Conservation (phyloP, 2,329 filamentous ascomycete genomes). For the Blastomyces silverae region DNA sequence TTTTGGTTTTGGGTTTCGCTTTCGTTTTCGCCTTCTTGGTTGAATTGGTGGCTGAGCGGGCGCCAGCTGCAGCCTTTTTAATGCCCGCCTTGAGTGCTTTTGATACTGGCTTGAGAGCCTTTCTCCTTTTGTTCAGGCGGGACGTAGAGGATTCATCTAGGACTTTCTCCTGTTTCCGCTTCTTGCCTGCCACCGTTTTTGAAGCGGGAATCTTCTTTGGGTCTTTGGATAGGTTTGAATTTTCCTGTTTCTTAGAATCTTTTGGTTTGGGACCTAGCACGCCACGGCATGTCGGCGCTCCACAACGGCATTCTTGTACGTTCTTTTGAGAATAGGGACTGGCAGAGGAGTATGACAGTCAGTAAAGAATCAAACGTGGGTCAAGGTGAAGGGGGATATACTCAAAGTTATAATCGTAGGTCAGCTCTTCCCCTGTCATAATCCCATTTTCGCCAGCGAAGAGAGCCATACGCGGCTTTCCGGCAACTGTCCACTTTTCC, state of each 20-base stretch:
- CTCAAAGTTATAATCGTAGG: slow-evolving; percentile 82
- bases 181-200: slow-evolving; percentile 25
- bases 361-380: slow-evolving; percentile 14
- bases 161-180: slow-evolving; percentile 31
- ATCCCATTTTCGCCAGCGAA: slow-evolving; percentile 88
- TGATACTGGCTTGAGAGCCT: slow-evolving; percentile 21
- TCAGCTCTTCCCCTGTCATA: slow-evolving; percentile 90
- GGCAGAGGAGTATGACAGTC: slow-evolving; percentile 12
- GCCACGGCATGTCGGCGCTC: slow-evolving; percentile 54
- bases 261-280: slow-evolving; percentile 53
- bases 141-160: slow-evolving; percentile 27
- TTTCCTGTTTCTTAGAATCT: slow-evolving; percentile 36
- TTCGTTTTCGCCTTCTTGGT: slow-evolving; percentile 6
- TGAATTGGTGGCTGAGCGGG: slow-evolving; percentile 10
- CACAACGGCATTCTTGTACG: slow-evolving; percentile 58
- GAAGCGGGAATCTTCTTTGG: slow-evolving; percentile 22
- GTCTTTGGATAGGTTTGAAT: slow-evolving; percentile 24
- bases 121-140: slow-evolving; percentile 31
- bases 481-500: slow-evolving; percentile 95
- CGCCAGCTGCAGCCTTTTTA: slow-evolving; percentile 29
- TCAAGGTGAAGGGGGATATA: slow-evolving; percentile 14
- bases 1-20: slow-evolving; percentile 10
- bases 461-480: slow-evolving; percentile 90
- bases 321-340: slow-evolving; percentile 56
- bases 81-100: slow-evolving; percentile 32